Conservation (phyloP, 2,329 filamentous ascomycete species). For the Myriosclerotinia duriaeana region DNA sequence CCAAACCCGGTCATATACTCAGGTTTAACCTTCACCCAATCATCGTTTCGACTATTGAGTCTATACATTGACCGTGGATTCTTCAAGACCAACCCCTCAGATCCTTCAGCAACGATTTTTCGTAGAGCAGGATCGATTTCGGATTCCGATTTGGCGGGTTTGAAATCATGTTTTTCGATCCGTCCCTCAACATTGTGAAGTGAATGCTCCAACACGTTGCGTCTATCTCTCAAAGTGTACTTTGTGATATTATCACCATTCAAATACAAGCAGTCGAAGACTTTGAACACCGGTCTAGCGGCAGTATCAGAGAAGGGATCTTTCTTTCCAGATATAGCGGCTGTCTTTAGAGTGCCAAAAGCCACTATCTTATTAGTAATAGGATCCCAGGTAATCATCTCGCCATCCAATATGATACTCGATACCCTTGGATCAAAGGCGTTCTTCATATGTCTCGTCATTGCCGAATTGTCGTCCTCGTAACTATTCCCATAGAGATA, state of each 20-base stretch:
- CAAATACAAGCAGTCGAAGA: constrained; percentile 89
- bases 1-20: constrained; percentile 98
- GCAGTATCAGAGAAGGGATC: constrained; percentile 63
- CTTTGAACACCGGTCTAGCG: constrained; percentile 73
- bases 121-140: constrained; percentile 79
- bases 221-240: constrained; percentile 80
- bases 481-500: constrained; percentile 84
- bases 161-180: constrained; percentile 78
- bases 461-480: constrained; percentile 68
- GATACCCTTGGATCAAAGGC: constrained; percentile 77
- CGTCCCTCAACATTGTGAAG: constrained; percentile 70
- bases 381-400: constrained; percentile 99
- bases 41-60: constrained; percentile 85
- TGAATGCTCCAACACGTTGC: constrained; percentile 69
- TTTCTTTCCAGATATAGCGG: constrained; percentile 75
- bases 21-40: constrained; percentile 98
- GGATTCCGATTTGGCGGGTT: constrained; percentile 62
- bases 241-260: constrained; percentile 78
- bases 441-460: constrained; percentile 75
- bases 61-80: constrained; percentile 85
- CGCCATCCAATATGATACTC: constrained; percentile 89
- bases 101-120: constrained; percentile 79
- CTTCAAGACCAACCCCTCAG: constrained; percentile 89
- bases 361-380: constrained; percentile 78
- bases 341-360: constrained; percentile 92